Percentiles rank a stretch among this genome's conserved stretches.
These are phyloP conservation scores for Avena insularis DNA, from an alignment of 176 grass and related monocot species.

Conservation along the genomic window DNA sequence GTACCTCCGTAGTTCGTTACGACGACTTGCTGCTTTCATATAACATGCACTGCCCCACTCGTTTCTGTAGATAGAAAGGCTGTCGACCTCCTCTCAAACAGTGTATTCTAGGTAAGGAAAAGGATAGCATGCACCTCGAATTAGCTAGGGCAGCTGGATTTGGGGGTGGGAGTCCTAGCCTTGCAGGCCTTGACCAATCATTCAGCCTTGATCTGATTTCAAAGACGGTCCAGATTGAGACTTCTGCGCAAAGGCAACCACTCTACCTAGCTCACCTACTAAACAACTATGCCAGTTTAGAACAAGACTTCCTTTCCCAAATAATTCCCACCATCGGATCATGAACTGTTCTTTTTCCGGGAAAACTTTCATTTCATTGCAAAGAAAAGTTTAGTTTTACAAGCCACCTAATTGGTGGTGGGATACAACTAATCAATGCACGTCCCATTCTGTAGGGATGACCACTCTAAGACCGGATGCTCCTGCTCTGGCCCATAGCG, in stretches of 20 bases:
- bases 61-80: neutral
- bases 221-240: neutral
- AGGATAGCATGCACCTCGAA: neutral
- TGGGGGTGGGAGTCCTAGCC: neutral
- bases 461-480: too few relatives aligned
- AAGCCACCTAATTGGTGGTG: too few relatives aligned
- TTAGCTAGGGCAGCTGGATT: neutral
- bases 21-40: slow-evolving; percentile 9
- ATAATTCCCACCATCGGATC: neutral
- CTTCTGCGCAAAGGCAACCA: neutral
- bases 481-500: too few relatives aligned
- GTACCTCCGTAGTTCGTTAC: neutral
- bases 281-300: too few relatives aligned
- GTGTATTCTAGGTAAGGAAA: slow-evolving; percentile 1
- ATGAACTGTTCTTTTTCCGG: neutral
- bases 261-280: neutral
- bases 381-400: too few relatives aligned
- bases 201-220: neutral
- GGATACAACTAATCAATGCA: too few relatives aligned
- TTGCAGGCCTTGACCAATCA: neutral
- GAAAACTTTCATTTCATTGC: too few relatives aligned
- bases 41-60: neutral
- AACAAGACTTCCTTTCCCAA: neutral
- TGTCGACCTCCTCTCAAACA: neutral
- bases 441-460: too few relatives aligned